Percentiles rank a stretch among this genome's conserved stretches.
These are phyloP conservation scores for Medicago lupulina DNA, from an alignment of 306 rosid species.

Conservation along the genomic window DNA sequence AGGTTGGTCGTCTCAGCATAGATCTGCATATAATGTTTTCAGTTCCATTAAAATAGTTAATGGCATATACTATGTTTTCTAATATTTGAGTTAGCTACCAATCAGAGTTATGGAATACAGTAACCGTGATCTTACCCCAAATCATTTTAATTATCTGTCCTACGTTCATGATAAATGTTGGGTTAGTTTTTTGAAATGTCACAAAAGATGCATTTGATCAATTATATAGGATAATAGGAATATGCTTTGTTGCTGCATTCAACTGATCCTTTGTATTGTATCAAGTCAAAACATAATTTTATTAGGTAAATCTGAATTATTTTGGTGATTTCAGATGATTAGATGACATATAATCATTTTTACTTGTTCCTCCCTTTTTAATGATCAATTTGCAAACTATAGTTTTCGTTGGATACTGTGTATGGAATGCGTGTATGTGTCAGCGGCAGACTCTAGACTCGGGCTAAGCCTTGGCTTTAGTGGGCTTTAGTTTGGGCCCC, in stretches of 20 bases:
- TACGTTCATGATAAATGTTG: conserved; percentile 5
- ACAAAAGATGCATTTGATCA: conserved; percentile 23
- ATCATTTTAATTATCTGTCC: conserved; percentile 11
- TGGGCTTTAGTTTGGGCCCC: neutral
- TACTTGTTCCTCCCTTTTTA: conserved; percentile 14
- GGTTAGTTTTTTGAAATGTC: conserved; percentile 27
- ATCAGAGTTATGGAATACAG: neutral
- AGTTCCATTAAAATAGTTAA: conserved; percentile 5
- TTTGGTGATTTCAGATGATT: conserved; percentile 2
- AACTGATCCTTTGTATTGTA: conserved; percentile 27
- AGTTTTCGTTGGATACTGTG: neutral
- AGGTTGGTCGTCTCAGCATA: conserved; percentile 60
- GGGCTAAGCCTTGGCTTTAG: neutral
- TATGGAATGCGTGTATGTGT: neutral
- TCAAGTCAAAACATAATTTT: conserved; percentile 10
- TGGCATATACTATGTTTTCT: conserved; percentile 16
- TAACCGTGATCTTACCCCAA: conserved; percentile 14
- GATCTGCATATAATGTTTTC: conserved; percentile 25
- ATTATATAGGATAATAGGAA: conserved; percentile 24
- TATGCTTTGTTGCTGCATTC: no score
- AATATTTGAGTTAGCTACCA: neutral
- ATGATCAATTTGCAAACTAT: conserved; percentile 27
- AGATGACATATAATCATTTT: neutral
- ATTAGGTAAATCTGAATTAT: conserved; percentile 22
- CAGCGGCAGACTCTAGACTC: neutral